These are phyloP conservation scores for Cucumis sativus DNA, from an alignment of 306 rosid species.

Conservation along the genomic window Cucumber_9930_V3 NC_026660.2:4924001-4924500, in stretches of 20 bases:
- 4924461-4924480: not conserved
- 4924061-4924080: conserved; percentile 1
- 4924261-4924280: not conserved
- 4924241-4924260: not conserved
- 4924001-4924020: conserved; percentile 60
- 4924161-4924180: not conserved
- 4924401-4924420: not conserved
- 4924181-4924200: not conserved
- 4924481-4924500: not conserved
- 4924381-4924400: not conserved
- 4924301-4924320: not conserved
- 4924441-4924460: not conserved
- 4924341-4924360: not conserved
- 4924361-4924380: not conserved
- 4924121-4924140: not conserved
- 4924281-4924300: not conserved
- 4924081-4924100: not conserved
- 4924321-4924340: not conserved
- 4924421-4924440: not conserved
- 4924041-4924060: conserved; percentile 93
- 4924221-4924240: not conserved
- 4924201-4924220: not conserved
- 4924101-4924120: not conserved
- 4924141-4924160: not conserved
- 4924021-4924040: conserved; percentile 84